Evolutionary conservation across 177 flowering plant species (phyloP).

Genomic region (Vitis hybrid): DNA sequence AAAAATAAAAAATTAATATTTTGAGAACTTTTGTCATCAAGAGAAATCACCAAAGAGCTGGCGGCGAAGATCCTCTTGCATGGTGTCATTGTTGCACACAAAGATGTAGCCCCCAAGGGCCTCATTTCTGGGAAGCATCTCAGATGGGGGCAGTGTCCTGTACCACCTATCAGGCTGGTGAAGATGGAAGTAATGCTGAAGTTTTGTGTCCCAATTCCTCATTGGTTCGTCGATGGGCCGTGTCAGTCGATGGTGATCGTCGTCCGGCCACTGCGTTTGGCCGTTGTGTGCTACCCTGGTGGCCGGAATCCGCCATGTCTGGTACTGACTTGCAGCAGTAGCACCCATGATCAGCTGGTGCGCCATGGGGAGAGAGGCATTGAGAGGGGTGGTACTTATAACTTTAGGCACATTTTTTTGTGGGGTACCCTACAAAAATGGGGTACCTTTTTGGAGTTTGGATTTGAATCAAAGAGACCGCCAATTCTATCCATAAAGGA

Average conservation of each 20-base stretch:
- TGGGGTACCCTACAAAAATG: too few relatives aligned
- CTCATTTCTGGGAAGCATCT: slow-evolving; percentile 23
- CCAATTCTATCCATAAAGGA: too few relatives aligned
- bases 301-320: slow-evolving; percentile 5
- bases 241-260: neutral
- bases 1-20: too few relatives aligned
- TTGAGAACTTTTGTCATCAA: too few relatives aligned
- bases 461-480: too few relatives aligned
- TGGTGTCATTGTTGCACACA: slow-evolving; percentile 29
- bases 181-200: neutral
- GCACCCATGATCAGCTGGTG: neutral
- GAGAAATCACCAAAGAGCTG: slow-evolving; percentile 18
- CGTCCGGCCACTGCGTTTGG: neutral
- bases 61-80: slow-evolving; percentile 25
- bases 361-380: neutral
- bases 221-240: neutral
- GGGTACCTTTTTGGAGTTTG: too few relatives aligned
- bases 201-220: neutral
- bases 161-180: slow-evolving; percentile 11
- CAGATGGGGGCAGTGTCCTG: slow-evolving; percentile 20
- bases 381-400: too few relatives aligned
- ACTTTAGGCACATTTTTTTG: too few relatives aligned
- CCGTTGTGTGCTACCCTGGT: neutral
- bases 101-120: slow-evolving; percentile 22
- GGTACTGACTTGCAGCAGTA: neutral